phyloP scores from a whole-genome alignment of 495 filamentous ascomycete genomes.

The Penicillium arizonense region DNA sequence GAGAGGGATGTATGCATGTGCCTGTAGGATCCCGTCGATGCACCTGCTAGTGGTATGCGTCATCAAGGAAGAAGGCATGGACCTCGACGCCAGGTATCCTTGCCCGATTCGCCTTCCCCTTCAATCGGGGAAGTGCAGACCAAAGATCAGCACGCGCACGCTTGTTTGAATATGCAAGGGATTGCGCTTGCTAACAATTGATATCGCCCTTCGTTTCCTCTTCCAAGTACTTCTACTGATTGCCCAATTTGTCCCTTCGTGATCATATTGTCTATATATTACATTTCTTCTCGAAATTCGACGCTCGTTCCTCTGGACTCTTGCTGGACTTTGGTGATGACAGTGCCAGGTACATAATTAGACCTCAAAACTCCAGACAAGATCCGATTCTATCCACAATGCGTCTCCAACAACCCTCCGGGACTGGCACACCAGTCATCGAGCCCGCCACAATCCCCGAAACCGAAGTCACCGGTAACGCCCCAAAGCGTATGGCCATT shows the following conservation, averaged over 20 bases:
- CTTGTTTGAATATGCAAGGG: conserved; percentile 12
- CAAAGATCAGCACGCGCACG: conserved; percentile 9
- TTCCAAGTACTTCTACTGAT: not conserved
- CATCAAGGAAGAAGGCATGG: conserved; percentile 13
- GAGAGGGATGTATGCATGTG: not conserved
- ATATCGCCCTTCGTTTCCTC: not conserved
- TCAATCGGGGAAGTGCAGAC: not conserved
- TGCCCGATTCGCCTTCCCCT: conserved; percentile 8
- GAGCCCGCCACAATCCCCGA: not conserved
- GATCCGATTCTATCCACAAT: conserved; percentile 6
- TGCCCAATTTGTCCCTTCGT: conserved; percentile 1
- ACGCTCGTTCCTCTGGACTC: conserved; percentile 3
- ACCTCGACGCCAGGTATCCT: conserved; percentile 5
- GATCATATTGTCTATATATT: conserved; percentile 10
- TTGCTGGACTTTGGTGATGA: conserved; percentile 4
- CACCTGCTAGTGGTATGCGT: conserved; percentile 1
- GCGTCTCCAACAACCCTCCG: conserved; percentile 21
- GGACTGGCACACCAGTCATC: conserved; percentile 14
- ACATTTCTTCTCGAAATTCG: not conserved
- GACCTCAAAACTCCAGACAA: conserved; percentile 5
- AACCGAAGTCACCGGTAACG: conserved; percentile 4
- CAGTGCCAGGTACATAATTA: conserved; percentile 14
- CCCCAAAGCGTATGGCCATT: conserved; percentile 38
- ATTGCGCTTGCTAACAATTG: conserved; percentile 6
- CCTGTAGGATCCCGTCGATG: not conserved